A percentile compares a stretch with the other conserved stretches of the same genome.
Conservation (phyloP, 2,329 filamentous ascomycete genomes). For the Stemphylium vesicarium region DNA sequence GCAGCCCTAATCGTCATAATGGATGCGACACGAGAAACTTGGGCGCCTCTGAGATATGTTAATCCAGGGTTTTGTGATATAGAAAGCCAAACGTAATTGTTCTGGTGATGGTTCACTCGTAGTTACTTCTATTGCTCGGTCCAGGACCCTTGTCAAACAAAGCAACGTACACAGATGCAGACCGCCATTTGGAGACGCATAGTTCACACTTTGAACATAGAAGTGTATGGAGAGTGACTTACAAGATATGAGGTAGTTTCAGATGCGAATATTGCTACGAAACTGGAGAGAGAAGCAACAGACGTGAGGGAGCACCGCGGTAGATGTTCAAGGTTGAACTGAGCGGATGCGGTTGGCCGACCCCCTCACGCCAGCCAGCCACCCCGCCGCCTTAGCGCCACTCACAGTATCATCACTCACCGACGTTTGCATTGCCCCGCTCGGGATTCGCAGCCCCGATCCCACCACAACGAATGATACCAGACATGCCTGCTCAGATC, state of each 20-base stretch:
- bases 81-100: neutral
- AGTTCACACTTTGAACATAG: neutral
- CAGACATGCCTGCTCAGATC: neutral
- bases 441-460: neutral
- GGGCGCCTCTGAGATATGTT: neutral
- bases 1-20: slow-evolving; percentile 72
- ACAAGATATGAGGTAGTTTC: neutral
- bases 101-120: neutral
- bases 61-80: neutral
- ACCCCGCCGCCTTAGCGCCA: slow-evolving; percentile 11
- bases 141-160: neutral
- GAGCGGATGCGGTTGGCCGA: slow-evolving; percentile 22
- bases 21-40: neutral
- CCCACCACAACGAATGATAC: neutral
- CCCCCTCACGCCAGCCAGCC: slow-evolving; percentile 9
- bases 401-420: slow-evolving; percentile 15
- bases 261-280: neutral
- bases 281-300: neutral
- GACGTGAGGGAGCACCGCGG: slow-evolving; percentile 5
- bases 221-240: neutral
- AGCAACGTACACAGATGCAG: slow-evolving; percentile 1
- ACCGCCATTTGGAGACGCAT: neutral
- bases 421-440: slow-evolving; percentile 14
- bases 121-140: neutral
- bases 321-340: slow-evolving; percentile 10